phyloP scores from a whole-genome alignment of 495 filamentous ascomycete genomes.

The Penicillium desertorum region DNA sequence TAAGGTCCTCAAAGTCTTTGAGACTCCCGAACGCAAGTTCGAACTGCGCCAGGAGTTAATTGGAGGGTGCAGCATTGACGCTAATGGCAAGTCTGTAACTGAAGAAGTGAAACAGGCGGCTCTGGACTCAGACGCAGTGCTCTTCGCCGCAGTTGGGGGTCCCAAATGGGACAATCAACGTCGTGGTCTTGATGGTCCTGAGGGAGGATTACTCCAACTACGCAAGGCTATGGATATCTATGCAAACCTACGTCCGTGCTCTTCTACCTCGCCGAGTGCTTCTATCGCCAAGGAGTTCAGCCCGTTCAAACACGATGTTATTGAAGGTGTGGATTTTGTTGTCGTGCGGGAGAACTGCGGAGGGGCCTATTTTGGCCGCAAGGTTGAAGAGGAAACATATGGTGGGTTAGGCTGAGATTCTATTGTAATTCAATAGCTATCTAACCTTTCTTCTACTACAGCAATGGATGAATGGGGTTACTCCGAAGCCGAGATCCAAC shows the following conservation, averaged over 20 bases:
- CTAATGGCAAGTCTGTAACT: slow-evolving; percentile 45
- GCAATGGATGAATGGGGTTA: slow-evolving; percentile 54
- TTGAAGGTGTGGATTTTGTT: slow-evolving; percentile 50
- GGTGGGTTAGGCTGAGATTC: slow-evolving; percentile 22
- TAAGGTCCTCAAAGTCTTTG: slow-evolving; percentile 51
- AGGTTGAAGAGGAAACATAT: slow-evolving; percentile 47
- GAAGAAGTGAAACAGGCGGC: slow-evolving; percentile 45
- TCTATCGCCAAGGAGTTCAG: slow-evolving; percentile 41
- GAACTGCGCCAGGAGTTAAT: slow-evolving; percentile 47
- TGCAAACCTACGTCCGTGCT: slow-evolving; percentile 52
- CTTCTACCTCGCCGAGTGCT: slow-evolving; percentile 40
- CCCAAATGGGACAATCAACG: slow-evolving; percentile 50
- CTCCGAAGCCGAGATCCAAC: slow-evolving; percentile 45
- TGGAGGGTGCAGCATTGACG: slow-evolving; percentile 49
- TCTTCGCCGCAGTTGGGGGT: slow-evolving; percentile 52
- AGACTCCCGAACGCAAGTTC: slow-evolving; percentile 39
- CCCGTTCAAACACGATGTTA: slow-evolving; percentile 47
- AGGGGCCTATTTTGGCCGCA: slow-evolving; percentile 53
- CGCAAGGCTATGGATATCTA: slow-evolving; percentile 51
- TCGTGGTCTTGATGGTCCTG: slow-evolving; percentile 45
- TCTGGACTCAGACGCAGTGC: slow-evolving; percentile 44
- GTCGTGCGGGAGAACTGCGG: slow-evolving; percentile 54
- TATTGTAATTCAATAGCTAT: not conserved
- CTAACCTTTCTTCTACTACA: slow-evolving; percentile 8
- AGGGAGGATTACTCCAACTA: slow-evolving; percentile 47